Evolutionary conservation across 2,329 filamentous ascomycete genomes (phyloP).

Genomic region (Aureobasidium sp.): DNA sequence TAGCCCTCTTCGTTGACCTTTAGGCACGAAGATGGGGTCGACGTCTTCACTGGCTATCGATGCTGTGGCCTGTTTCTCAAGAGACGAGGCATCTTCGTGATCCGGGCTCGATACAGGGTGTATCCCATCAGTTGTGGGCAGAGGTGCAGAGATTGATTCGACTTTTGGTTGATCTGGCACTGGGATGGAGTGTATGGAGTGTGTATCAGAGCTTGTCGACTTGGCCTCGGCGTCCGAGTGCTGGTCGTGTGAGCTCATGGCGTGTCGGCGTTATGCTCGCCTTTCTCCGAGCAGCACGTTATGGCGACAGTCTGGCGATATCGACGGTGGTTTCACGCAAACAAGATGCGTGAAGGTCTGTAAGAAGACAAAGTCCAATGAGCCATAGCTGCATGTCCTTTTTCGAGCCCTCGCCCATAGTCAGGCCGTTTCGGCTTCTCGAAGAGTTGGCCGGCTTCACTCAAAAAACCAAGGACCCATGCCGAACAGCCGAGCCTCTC

Average conservation of each 20-base stretch:
- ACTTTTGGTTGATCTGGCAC: not conserved
- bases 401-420: not conserved
- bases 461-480: not conserved
- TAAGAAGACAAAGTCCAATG: not conserved
- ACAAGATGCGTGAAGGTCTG: not conserved
- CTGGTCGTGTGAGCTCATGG: slow-evolving; percentile 2
- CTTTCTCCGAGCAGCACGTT: not conserved
- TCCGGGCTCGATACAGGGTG: not conserved
- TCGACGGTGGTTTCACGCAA: not conserved
- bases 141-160: not conserved
- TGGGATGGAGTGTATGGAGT: not conserved
- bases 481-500: slow-evolving; percentile 3
- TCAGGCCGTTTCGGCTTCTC: slow-evolving; percentile 1
- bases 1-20: slow-evolving; percentile 59
- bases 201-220: not conserved
- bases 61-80: not conserved
- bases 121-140: slow-evolving; percentile 2
- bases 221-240: not conserved
- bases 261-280: not conserved
- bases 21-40: slow-evolving; percentile 40
- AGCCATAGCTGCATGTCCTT: not conserved
- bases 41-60: slow-evolving; percentile 8
- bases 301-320: not conserved
- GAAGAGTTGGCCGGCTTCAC: not conserved
- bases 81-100: not conserved